phyloP scores from a whole-genome alignment of 2,329 filamentous ascomycete genomes.

The Colletotrichum theobromicola region DNA sequence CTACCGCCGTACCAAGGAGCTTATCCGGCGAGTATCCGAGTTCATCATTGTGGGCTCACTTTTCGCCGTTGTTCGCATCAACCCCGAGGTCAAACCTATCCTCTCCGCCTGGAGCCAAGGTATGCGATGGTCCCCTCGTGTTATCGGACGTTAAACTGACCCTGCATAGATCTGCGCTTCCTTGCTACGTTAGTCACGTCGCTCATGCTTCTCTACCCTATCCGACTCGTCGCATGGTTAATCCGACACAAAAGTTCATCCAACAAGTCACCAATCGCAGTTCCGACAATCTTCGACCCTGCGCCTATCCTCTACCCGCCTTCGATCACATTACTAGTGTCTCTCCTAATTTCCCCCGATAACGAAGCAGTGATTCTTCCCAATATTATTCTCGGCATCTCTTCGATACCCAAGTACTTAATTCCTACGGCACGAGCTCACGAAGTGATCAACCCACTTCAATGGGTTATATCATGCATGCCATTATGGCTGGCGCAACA shows the following conservation, averaged over 20 bases:
- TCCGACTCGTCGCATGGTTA: conserved; percentile 60
- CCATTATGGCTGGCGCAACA: conserved; percentile 54
- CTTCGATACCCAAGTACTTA: conserved; percentile 74
- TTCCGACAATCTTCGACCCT: conserved; percentile 86
- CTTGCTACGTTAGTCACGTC: conserved; percentile 38
- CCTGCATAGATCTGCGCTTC: conserved; percentile 47
- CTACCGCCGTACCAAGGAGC: conserved; percentile 51
- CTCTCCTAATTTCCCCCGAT: conserved; percentile 72
- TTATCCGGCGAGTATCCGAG: conserved; percentile 59
- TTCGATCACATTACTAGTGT: conserved; percentile 75
- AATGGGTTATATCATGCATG: conserved; percentile 79
- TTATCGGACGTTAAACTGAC: conserved; percentile 22
- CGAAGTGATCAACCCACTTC: conserved; percentile 67
- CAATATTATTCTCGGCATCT: conserved; percentile 82
- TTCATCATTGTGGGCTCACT: conserved; percentile 55
- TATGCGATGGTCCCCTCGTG: conserved; percentile 31
- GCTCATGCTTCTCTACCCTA: conserved; percentile 61
- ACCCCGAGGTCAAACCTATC: conserved; percentile 50
- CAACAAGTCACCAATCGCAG: conserved; percentile 45
- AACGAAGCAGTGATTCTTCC: conserved; percentile 70
- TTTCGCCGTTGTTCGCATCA: conserved; percentile 51
- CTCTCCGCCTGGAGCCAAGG: conserved; percentile 54
- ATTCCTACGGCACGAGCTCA: conserved; percentile 68
- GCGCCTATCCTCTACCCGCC: conserved; percentile 90
- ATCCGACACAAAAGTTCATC: conserved; percentile 43